A percentile compares a stretch with the other conserved stretches of the same genome.
phyloP scores from a whole-genome alignment of 345 rosid species.

The Kandelia obovata region DNA sequence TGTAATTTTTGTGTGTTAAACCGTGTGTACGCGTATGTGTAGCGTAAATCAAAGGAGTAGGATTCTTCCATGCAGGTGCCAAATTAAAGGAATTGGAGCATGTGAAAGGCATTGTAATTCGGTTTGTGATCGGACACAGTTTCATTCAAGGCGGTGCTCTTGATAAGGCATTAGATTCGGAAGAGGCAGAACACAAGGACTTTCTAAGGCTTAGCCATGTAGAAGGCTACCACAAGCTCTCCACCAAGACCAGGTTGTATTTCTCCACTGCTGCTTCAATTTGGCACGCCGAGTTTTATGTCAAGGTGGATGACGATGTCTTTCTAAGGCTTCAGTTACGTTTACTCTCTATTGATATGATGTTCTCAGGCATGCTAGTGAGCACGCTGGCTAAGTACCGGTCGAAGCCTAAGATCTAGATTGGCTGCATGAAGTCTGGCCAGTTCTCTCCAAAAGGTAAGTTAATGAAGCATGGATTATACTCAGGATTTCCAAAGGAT shows the following conservation, averaged over 20 bases:
- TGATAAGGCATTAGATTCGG: conserved; percentile 69
- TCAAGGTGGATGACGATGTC: conserved; percentile 87
- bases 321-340: background rate
- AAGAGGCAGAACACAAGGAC: conserved; percentile 59
- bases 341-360: background rate
- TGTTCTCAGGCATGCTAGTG: conserved; percentile 44
- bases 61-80: conserved; percentile 39
- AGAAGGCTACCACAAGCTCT: conserved; percentile 79
- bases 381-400: conserved; percentile 53
- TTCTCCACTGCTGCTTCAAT: conserved; percentile 71
- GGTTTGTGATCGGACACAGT: conserved; percentile 91
- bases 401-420: conserved; percentile 63
- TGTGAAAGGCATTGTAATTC: conserved; percentile 75
- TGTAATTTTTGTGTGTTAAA: too few relatives aligned
- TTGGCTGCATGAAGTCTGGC: conserved; percentile 97
- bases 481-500: too few relatives aligned
- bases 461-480: background rate
- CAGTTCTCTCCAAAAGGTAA: conserved; percentile 76
- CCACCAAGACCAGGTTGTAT: conserved; percentile 73
- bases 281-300: conserved; percentile 81
- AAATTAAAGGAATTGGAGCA: conserved; percentile 66
- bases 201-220: conserved; percentile 77
- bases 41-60: too few relatives aligned
- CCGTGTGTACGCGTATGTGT: too few relatives aligned
- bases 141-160: conserved; percentile 71